Percentiles rank a stretch among this genome's conserved stretches.
Conservation (phyloP, 805 yeast genomes). For the Suhomyces canberraensis region DNA sequence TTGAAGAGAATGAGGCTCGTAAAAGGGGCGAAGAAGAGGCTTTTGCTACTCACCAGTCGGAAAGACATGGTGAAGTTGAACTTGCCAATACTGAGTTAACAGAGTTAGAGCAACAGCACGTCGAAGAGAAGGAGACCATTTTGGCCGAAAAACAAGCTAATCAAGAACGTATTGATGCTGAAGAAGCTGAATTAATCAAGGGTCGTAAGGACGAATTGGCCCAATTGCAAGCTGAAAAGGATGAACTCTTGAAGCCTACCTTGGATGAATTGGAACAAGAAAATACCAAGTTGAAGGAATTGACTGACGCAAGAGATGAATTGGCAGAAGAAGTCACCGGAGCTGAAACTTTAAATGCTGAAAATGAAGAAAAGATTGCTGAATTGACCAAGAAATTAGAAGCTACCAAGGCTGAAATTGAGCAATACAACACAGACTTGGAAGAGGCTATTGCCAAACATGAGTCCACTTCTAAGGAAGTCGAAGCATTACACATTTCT, state of each 20-base stretch:
- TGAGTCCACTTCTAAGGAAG: slow-evolving; percentile 36
- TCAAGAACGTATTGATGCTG: slow-evolving; percentile 42
- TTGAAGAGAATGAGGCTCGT: slow-evolving; percentile 28
- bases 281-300: slow-evolving; percentile 46
- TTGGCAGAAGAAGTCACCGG: slow-evolving; percentile 41
- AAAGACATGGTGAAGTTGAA: slow-evolving; percentile 28
- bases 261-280: slow-evolving; percentile 52
- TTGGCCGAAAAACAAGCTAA: slow-evolving; percentile 46
- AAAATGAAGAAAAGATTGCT: slow-evolving; percentile 42
- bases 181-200: slow-evolving; percentile 42
- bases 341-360: slow-evolving; percentile 44
- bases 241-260: slow-evolving; percentile 52
- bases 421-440: slow-evolving; percentile 29
- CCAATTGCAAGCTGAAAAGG: slow-evolving; percentile 50
- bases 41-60: slow-evolving; percentile 26
- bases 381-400: slow-evolving; percentile 44
- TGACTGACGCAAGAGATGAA: slow-evolving; percentile 48
- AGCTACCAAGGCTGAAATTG: slow-evolving; percentile 37
- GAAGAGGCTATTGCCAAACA: slow-evolving; percentile 34
- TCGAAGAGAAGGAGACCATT: slow-evolving; percentile 38
- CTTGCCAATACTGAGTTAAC: slow-evolving; percentile 26
- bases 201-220: slow-evolving; percentile 46
- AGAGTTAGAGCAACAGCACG: slow-evolving; percentile 37
- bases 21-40: slow-evolving; percentile 30
- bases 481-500: slow-evolving; percentile 30